phyloP scores from a whole-genome alignment of 495 filamentous ascomycete species.

The Aspergillus campestris region DNA sequence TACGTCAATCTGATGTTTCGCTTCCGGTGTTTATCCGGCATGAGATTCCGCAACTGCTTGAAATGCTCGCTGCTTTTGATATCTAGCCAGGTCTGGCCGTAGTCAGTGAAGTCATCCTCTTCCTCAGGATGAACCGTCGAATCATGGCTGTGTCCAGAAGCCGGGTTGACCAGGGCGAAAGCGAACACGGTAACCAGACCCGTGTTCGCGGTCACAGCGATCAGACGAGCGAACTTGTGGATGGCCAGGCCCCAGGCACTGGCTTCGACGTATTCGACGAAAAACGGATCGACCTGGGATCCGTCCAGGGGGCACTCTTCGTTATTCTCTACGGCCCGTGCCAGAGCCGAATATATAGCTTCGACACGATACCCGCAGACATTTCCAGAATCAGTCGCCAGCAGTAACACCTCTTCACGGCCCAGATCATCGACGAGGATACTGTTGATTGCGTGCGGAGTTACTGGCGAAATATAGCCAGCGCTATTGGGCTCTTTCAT shows the following conservation, averaged over 20 bases:
- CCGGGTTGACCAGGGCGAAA: slow-evolving; percentile 50
- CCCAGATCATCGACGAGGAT: slow-evolving; percentile 75
- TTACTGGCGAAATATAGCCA: slow-evolving; percentile 47
- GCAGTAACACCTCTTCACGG: slow-evolving; percentile 65
- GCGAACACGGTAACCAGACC: slow-evolving; percentile 61
- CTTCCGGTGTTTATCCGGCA: slow-evolving; percentile 26
- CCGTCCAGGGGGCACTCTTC: slow-evolving; percentile 20
- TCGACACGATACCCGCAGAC: slow-evolving; percentile 70
- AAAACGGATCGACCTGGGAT: slow-evolving; percentile 46
- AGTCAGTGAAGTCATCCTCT: slow-evolving; percentile 16
- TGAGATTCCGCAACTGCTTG: slow-evolving; percentile 17
- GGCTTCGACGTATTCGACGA: slow-evolving; percentile 61
- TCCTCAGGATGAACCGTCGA: slow-evolving; percentile 10
- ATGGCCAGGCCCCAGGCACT: slow-evolving; percentile 90
- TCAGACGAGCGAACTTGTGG: slow-evolving; percentile 65
- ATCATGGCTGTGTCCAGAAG: slow-evolving; percentile 14
- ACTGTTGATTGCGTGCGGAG: slow-evolving; percentile 69
- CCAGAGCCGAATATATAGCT: slow-evolving; percentile 40
- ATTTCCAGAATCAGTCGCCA: slow-evolving; percentile 83
- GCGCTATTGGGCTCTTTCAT: slow-evolving; percentile 34
- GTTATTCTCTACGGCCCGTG: slow-evolving; percentile 17
- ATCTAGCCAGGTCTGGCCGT: slow-evolving; percentile 29
- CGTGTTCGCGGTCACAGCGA: slow-evolving; percentile 75
- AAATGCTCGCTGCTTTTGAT: slow-evolving; percentile 21
- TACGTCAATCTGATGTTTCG: slow-evolving; percentile 36